Evolutionary conservation across 192 early-diverging fungal genomes (phyloP).

Genomic region (Podila minutissima): DNA sequence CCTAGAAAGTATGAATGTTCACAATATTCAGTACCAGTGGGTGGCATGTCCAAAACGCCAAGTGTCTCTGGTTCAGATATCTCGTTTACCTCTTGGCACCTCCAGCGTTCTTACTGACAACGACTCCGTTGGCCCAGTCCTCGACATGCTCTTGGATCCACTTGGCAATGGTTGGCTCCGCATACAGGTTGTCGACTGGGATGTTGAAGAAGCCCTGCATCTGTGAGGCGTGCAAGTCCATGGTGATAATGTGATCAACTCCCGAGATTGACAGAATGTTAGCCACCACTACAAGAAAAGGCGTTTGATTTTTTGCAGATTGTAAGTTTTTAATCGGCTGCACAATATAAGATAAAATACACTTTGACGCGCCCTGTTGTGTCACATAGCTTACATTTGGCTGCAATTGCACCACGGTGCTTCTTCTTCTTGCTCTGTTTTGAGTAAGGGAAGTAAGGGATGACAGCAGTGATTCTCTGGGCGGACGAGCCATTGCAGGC

Average conservation of each 20-base stretch:
- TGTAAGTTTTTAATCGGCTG: background rate
- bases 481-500: conserved; percentile 93
- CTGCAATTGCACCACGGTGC: conserved; percentile 93
- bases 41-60: background rate
- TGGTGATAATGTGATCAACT: conserved; percentile 95
- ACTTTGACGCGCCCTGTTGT: background rate
- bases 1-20: conserved; percentile 53
- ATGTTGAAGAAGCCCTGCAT: conserved; percentile 94
- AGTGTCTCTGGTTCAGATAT: background rate
- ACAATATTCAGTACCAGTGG: background rate
- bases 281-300: conserved; percentile 69
- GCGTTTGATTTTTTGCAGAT: background rate
- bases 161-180: conserved; percentile 89
- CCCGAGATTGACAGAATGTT: conserved; percentile 90
- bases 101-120: conserved; percentile 93
- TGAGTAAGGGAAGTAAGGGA: conserved; percentile 98
- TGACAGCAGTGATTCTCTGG: conserved; percentile 91
- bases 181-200: conserved; percentile 92
- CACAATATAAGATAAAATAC: no score
- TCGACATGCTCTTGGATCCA: conserved; percentile 83
- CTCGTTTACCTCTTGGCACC: conserved; percentile 79
- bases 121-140: conserved; percentile 73
- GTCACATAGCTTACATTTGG: conserved; percentile 71
- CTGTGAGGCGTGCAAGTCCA: conserved; percentile 91
- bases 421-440: conserved; percentile 99